These are phyloP conservation scores for Acorus gramineus DNA, from an alignment of 106 monocot species.

Conservation along the genomic window DNA sequence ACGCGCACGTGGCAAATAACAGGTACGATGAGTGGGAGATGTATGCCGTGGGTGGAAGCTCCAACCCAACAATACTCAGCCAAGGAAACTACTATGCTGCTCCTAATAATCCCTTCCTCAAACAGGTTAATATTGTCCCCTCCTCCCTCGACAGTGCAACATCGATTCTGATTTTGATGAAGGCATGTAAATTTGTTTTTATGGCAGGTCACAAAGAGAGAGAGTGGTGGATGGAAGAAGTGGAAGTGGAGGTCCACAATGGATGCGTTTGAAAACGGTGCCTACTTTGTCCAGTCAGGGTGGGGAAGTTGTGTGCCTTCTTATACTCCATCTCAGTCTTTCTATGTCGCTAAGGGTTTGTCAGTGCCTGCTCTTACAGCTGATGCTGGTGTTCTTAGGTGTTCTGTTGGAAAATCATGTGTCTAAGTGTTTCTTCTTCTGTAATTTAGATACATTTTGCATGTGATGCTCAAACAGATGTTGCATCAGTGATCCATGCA, in stretches of 20 bases:
- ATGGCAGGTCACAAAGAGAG: constrained; percentile 44
- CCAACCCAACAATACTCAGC: constrained; percentile 49
- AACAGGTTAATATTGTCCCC: constrained; percentile 13
- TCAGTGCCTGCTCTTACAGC: constrained; percentile 34
- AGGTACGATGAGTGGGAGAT: constrained; percentile 40
- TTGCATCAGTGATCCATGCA: no score
- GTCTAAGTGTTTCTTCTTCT: background rate
- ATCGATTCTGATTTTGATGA: background rate
- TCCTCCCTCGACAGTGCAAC: background rate
- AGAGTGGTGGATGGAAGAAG: constrained; percentile 24
- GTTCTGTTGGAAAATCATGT: constrained; percentile 28
- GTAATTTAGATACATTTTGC: no score
- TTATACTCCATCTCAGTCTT: constrained; percentile 18
- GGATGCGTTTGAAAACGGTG: constrained; percentile 36
- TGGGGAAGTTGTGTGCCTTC: constrained; percentile 27
- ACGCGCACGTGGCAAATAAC: constrained; percentile 51
- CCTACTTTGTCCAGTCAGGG: constrained; percentile 52
- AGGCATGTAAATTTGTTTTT: background rate
- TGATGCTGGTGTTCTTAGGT: constrained; percentile 29
- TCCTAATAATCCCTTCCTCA: constrained; percentile 7
- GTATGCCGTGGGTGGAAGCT: constrained; percentile 51
- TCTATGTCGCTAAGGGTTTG: constrained; percentile 15
- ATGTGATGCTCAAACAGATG: no score
- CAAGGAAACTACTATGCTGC: constrained; percentile 45
- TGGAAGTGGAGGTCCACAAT: constrained; percentile 56